Conservation (phyloP, 805 yeast genomes). For the Cephaloascus fragrans region DNA sequence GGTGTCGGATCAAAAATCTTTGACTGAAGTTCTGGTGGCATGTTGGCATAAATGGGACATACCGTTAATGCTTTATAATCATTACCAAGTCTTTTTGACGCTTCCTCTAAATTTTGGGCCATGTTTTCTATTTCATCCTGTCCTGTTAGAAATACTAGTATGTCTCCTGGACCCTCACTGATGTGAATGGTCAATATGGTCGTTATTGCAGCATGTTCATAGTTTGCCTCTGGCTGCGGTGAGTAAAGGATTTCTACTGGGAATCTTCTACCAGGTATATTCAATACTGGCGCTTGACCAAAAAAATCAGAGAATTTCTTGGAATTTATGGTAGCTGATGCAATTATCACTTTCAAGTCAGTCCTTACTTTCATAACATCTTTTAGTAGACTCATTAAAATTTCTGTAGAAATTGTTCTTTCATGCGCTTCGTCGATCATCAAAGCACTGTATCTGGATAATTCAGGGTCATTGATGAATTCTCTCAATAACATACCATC, state of each 20-base stretch:
- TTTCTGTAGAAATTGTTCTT: slow-evolving; percentile 86
- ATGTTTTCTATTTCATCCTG: slow-evolving; percentile 90
- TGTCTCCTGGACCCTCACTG: slow-evolving; percentile 70
- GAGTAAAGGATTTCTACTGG: slow-evolving; percentile 86
- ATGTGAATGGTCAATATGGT: slow-evolving; percentile 82
- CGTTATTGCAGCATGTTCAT: slow-evolving; percentile 79
- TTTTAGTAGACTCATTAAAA: slow-evolving; percentile 69
- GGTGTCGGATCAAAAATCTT: slow-evolving; percentile 87
- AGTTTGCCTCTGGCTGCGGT: slow-evolving; percentile 82
- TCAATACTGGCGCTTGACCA: slow-evolving; percentile 74
- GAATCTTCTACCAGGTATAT: slow-evolving; percentile 86
- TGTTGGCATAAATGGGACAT: slow-evolving; percentile 84
- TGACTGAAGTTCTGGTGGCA: slow-evolving; percentile 78
- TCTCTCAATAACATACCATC: slow-evolving; percentile 94
- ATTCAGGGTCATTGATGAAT: slow-evolving; percentile 64
- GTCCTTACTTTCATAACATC: slow-evolving; percentile 53
- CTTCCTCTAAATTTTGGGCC: slow-evolving; percentile 64
- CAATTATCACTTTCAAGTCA: slow-evolving; percentile 67
- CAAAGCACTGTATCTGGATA: slow-evolving; percentile 63
- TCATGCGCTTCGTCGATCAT: slow-evolving; percentile 98
- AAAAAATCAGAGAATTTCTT: slow-evolving; percentile 77
- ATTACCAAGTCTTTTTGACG: slow-evolving; percentile 50
- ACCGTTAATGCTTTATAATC: slow-evolving; percentile 54
- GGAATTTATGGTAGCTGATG: slow-evolving; percentile 95
- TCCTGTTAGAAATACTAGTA: slow-evolving; percentile 85